Evolutionary conservation across 2,329 filamentous ascomycete genomes (phyloP).

Genomic region (Scytalidium sp.): DNA sequence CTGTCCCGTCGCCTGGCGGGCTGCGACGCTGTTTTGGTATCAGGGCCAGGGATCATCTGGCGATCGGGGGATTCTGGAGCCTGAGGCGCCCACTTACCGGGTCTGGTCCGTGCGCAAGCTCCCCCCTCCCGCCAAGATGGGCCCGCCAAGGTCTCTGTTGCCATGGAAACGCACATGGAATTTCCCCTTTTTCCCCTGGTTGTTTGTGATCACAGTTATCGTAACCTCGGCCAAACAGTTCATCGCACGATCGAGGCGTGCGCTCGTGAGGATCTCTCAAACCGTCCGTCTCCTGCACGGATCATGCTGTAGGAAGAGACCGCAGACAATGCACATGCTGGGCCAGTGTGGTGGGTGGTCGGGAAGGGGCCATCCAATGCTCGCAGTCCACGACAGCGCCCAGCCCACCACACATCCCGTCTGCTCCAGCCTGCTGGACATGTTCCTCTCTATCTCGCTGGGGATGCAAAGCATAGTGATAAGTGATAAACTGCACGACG

Average conservation of each 20-base stretch:
- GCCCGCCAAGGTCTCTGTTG: neutral
- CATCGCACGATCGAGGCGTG: too few species aligned
- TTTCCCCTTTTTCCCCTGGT: neutral
- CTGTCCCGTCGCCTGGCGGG: too few species aligned
- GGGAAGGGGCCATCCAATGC: neutral
- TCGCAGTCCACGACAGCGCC: neutral
- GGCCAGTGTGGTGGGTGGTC: too few species aligned
- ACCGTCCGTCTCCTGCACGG: too few species aligned
- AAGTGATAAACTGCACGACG: neutral
- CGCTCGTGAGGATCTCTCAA: neutral
- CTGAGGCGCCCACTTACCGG: neutral
- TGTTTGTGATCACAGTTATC: too few species aligned
- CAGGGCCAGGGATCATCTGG: too few species aligned
- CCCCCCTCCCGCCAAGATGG: neutral
- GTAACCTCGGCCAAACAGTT: neutral
- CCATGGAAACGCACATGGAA: neutral
- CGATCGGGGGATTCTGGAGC: too few species aligned
- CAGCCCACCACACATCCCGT: neutral
- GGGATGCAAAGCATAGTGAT: too few species aligned
- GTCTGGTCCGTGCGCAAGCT: neutral
- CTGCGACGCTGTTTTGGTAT: too few species aligned
- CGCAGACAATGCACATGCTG: too few species aligned
- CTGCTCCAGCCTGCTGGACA: neutral
- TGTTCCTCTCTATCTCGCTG: neutral
- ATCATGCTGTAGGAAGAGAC: too few species aligned